A percentile compares a stretch with the other conserved stretches of the same genome.
Evolutionary conservation across 2,329 filamentous ascomycete species (phyloP).

Genomic region (Nannizzia gypsea): DNA sequence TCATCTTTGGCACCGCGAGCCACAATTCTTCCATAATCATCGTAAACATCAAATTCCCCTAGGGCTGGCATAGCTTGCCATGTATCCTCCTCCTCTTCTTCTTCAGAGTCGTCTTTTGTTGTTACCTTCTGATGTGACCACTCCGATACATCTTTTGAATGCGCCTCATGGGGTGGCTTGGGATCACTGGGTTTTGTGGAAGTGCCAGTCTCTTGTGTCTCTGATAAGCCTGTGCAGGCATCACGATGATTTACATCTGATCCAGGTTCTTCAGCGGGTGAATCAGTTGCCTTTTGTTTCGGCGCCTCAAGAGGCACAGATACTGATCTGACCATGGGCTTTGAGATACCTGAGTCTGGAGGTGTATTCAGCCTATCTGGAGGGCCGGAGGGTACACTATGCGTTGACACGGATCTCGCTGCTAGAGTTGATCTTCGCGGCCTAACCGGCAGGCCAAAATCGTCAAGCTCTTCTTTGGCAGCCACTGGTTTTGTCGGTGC

Average conservation of each 20-base stretch:
- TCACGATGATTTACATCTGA: not conserved
- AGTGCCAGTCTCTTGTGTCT: not conserved
- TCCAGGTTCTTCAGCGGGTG: not conserved
- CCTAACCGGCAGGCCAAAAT: conserved; percentile 12
- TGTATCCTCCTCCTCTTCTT: conserved; percentile 51
- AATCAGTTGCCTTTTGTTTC: not conserved
- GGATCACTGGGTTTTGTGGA: not conserved
- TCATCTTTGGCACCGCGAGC: conserved; percentile 64
- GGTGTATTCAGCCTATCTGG: not conserved
- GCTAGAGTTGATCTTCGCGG: not conserved
- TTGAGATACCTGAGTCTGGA: not conserved
- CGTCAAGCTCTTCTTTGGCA: conserved; percentile 8
- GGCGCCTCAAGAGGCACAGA: conserved; percentile 6
- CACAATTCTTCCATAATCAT: conserved; percentile 80
- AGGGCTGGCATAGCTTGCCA: conserved; percentile 96
- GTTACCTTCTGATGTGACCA: conserved; percentile 79
- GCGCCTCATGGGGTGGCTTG: not conserved
- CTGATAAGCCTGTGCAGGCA: not conserved
- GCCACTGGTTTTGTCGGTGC: not conserved
- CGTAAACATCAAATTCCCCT: conserved; percentile 87
- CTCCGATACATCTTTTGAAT: conserved; percentile 48
- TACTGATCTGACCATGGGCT: conserved; percentile 6
- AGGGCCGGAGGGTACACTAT: not conserved
- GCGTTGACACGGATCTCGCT: not conserved
- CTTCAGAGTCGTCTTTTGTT: conserved; percentile 39